phyloP scores from a whole-genome alignment of 805 yeast species.

The Allodekkera sacchari region DNA sequence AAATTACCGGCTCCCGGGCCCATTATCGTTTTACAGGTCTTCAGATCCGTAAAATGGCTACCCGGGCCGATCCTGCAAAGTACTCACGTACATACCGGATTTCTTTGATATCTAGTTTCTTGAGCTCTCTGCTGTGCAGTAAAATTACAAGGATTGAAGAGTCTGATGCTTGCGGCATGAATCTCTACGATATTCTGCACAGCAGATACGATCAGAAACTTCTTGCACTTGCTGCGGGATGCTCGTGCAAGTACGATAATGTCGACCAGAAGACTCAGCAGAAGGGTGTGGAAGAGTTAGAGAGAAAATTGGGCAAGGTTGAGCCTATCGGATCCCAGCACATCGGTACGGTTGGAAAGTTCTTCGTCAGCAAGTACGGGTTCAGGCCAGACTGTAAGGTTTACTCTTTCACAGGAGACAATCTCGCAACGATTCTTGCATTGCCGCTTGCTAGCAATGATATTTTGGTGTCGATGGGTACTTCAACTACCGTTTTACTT shows the following conservation, averaged over 20 bases:
- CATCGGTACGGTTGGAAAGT: constrained; percentile 46
- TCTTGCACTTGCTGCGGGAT: constrained; percentile 46
- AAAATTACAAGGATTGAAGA: constrained; percentile 58
- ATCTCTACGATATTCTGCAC: constrained; percentile 63
- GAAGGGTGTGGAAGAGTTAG: constrained; percentile 33
- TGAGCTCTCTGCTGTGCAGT: constrained; percentile 66
- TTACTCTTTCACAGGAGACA: constrained; percentile 84
- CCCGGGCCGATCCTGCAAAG: constrained; percentile 38
- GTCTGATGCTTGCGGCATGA: constrained; percentile 92
- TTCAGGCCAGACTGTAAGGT: constrained; percentile 49
- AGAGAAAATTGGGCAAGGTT: constrained; percentile 44
- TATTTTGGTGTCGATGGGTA: constrained; percentile 74
- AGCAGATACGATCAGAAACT: constrained; percentile 49
- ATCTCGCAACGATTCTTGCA: constrained; percentile 79
- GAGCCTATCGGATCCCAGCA: constrained; percentile 40
- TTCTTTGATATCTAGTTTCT: constrained; percentile 69
- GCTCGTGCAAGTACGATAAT: constrained; percentile 34
- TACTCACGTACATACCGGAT: constrained; percentile 55
- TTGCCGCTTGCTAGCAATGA: constrained; percentile 73
- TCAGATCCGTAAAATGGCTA: constrained; percentile 72
- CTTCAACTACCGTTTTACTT: constrained; percentile 82
- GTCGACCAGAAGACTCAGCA: constrained; percentile 16
- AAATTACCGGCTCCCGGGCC: constrained; percentile 75
- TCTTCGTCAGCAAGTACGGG: constrained; percentile 60
- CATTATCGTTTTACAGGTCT: constrained; percentile 88